Conservation (phyloP, 768 basidiomycete species). For the Lanmaoa pseudosensibilis region DNA sequence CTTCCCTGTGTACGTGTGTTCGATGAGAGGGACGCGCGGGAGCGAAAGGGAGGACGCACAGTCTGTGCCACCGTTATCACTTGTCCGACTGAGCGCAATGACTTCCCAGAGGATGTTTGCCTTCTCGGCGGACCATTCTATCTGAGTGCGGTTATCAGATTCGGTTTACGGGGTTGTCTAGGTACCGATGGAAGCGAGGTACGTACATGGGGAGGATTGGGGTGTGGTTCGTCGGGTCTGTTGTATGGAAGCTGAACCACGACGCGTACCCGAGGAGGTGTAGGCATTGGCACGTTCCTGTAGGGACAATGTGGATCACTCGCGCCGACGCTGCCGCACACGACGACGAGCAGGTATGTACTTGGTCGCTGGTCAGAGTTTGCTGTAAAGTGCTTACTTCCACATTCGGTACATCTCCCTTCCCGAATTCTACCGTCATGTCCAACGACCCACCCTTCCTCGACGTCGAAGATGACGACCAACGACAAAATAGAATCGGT, state of each 20-base stretch:
- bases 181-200: neutral
- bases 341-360: neutral
- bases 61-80: constrained; percentile 73
- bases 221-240: constrained; percentile 64
- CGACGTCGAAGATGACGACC: constrained; percentile 50
- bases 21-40: neutral
- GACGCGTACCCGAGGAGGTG: constrained; percentile 53
- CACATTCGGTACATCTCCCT: constrained; percentile 6
- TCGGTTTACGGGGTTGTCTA: constrained; percentile 6
- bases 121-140: constrained; percentile 84
- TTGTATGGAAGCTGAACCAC: constrained; percentile 79
- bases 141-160: constrained; percentile 42
- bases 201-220: constrained; percentile 71
- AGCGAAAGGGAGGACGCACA: constrained; percentile 49
- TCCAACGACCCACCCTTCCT: constrained; percentile 25
- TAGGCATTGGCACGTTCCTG: constrained; percentile 19
- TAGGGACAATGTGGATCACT: neutral
- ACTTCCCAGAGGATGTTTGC: constrained; percentile 87
- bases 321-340: neutral
- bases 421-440: constrained; percentile 8
- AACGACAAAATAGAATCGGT: constrained; percentile 45
- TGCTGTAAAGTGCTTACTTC: constrained; percentile 4
- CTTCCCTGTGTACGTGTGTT: constrained; percentile 57
- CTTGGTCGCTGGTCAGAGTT: neutral
- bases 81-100: constrained; percentile 73